These are phyloP conservation scores for Lepiota venenata DNA, from an alignment of 768 basidiomycete species.

Conservation along the genomic window DNA sequence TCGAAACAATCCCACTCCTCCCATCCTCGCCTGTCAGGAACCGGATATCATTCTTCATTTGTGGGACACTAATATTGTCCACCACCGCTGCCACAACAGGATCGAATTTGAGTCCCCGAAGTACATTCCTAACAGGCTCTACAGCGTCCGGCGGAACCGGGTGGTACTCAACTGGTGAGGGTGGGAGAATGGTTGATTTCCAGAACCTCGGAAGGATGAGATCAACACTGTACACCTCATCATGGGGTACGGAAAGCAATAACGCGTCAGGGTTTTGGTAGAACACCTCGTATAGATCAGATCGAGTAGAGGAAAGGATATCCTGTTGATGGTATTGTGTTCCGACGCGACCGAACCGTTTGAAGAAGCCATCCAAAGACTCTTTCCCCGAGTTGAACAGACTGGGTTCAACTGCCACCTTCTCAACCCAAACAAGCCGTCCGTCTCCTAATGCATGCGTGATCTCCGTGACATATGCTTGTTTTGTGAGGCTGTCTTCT, in stretches of 20 bases:
- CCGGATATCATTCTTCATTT: conserved; percentile 68
- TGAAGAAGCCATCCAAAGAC: conserved; percentile 7
- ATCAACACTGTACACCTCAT: conserved; percentile 47
- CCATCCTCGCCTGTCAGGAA: conserved; percentile 85
- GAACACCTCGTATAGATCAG: conserved; percentile 30
- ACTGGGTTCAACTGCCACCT: conserved; percentile 45
- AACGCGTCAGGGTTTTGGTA: conserved; percentile 40
- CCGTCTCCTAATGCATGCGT: conserved; percentile 17
- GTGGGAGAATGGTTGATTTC: conserved; percentile 64
- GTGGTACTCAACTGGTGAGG: conserved; percentile 39
- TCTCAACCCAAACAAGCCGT: conserved; percentile 61
- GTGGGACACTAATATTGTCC: conserved; percentile 59
- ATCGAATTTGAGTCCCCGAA: conserved; percentile 61
- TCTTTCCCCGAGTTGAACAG: conserved; percentile 24
- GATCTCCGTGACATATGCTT: conserved; percentile 22
- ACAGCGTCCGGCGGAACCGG: conserved; percentile 58
- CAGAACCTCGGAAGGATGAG: conserved; percentile 68
- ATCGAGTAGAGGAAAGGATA: conserved; percentile 3
- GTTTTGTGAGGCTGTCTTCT: conserved; percentile 22
- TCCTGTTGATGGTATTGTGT: conserved; percentile 18
- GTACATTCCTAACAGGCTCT: conserved; percentile 52
- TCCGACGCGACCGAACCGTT: neutral
- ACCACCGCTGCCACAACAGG: conserved; percentile 67
- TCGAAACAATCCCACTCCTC: conserved; percentile 65
- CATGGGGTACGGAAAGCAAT: conserved; percentile 45